Evolutionary conservation across 805 yeast species (phyloP).

Genomic region (Candida bentonensis): DNA sequence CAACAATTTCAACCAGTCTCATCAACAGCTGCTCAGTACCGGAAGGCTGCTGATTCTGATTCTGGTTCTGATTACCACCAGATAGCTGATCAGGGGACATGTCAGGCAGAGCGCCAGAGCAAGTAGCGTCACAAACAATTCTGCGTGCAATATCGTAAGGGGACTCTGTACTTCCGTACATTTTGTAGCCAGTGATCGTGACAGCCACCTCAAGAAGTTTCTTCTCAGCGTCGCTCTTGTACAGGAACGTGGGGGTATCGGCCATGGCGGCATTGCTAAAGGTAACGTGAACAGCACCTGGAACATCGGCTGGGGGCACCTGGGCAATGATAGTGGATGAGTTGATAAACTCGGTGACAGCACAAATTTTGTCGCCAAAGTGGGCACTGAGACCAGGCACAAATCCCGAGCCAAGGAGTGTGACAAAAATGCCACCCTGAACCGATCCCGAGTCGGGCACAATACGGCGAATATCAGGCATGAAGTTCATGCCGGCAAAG

Average conservation of each 20-base stretch:
- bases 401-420: constrained; percentile 77
- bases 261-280: constrained; percentile 37
- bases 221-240: constrained; percentile 88
- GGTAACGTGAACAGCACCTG: constrained; percentile 89
- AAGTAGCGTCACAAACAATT: background rate
- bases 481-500: background rate
- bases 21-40: constrained; percentile 15
- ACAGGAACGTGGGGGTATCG: constrained; percentile 50
- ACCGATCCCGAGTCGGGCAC: constrained; percentile 94
- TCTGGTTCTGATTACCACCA: background rate
- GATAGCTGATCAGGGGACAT: background rate
- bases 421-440: constrained; percentile 92
- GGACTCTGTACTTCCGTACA: background rate
- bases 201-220: constrained; percentile 89
- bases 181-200: constrained; percentile 27
- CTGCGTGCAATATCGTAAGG: background rate
- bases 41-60: constrained; percentile 1
- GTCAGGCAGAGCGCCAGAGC: constrained; percentile 1
- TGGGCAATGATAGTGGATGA: constrained; percentile 86
- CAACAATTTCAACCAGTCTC: constrained; percentile 10
- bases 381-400: constrained; percentile 72
- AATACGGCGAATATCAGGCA: constrained; percentile 45
- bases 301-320: constrained; percentile 76
- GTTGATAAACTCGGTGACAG: constrained; percentile 91
- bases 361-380: constrained; percentile 47